These are phyloP conservation scores for Gnomoniopsis sp. DNA, from an alignment of 2,329 filamentous ascomycete species.

Conservation along the genomic window DNA sequence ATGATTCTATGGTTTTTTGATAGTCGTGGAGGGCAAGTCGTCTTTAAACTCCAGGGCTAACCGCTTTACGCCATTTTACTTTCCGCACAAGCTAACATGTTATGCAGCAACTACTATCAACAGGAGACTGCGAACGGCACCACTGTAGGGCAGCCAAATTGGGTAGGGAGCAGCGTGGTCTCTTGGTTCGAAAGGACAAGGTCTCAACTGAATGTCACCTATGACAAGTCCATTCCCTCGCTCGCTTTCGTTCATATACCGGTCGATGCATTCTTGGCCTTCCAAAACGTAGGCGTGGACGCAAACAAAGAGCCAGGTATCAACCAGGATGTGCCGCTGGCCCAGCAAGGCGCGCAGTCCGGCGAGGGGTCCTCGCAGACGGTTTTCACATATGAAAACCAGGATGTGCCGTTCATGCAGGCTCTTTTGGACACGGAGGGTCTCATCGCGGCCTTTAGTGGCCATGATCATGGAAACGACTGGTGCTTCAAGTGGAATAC, in stretches of 20 bases:
- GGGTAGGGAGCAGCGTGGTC: constrained; percentile 42
- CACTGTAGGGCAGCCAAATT: constrained; percentile 29
- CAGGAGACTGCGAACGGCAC: constrained; percentile 15
- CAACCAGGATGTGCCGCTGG: constrained; percentile 40
- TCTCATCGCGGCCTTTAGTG: constrained; percentile 57
- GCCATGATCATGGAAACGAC: constrained; percentile 63
- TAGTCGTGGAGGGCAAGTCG: constrained; percentile 37
- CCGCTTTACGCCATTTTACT: rapidly evolving
- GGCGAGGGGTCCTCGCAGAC: constrained; percentile 33
- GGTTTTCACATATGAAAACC: constrained; percentile 40
- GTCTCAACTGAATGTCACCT: constrained; percentile 22
- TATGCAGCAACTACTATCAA: constrained; percentile 33
- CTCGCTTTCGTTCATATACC: constrained; percentile 50
- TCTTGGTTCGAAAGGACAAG: constrained; percentile 41
- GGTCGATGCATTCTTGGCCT: constrained; percentile 26
- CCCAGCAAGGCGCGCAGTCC: constrained; percentile 42
- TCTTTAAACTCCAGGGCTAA: rapidly evolving
- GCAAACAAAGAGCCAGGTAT: constrained; percentile 39
- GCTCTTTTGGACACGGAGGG: constrained; percentile 53
- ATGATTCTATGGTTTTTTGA: constrained; percentile 62
- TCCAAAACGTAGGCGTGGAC: constrained; percentile 32
- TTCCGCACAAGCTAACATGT: neutral
- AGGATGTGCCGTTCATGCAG: constrained; percentile 62
- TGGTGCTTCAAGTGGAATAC: constrained; percentile 53
- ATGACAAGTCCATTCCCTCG: constrained; percentile 37